Base-by-base conservation (phyloP, 2,329 filamentous ascomycete species). In the Trichoderma harzianum region DNA sequence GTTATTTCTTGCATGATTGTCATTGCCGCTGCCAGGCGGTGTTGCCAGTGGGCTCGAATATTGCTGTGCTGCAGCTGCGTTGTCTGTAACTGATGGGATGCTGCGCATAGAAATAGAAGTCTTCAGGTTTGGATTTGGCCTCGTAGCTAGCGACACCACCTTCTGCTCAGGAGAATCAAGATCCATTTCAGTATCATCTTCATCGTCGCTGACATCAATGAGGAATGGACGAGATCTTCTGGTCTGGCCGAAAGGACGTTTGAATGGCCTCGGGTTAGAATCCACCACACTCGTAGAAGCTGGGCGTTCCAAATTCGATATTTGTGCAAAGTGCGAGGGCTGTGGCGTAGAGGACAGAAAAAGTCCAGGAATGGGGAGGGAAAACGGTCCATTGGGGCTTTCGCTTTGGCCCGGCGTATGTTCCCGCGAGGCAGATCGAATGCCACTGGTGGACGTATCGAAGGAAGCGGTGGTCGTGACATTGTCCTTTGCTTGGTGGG, bases 151-250 rank as follows among this genome's bases (percentile, higher is more conserved):
- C 3, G 80, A 77, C 18, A 80, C 78, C 28, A 80, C 76, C 4
- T 83, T 83, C 26, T 86, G 84, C 32, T 81, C 83, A 11, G 84
- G 85, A 61, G 86, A 89, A 30, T 89, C 89, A 28, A 91, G 85
- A 39, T 92, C 91, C 89, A 91, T 92, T 71, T 90, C 90, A 61
- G 90, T 86, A 74, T 90, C 88, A 70, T 89, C 88, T 64, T 89
- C 87, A 47, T 87, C 86, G 7, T 97, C 95, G 78, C 93, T 97
- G 51, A 97, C 91, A 74, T 97, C 89, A 75, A 97, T 97, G 51
- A 97, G 88, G 67, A 97, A 87, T 3, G 87, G 87, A 64, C 90
- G 86, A 28, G 91, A 86, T 66, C 87, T 83, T 28, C 85, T 84
- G 61, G 84, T 85, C 58, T 90, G 88, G 14, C 87, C 88, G 76